Base-by-base conservation (phyloP, 768 basidiomycete genomes). In the Boletus rufocinnamomeus region DNA sequence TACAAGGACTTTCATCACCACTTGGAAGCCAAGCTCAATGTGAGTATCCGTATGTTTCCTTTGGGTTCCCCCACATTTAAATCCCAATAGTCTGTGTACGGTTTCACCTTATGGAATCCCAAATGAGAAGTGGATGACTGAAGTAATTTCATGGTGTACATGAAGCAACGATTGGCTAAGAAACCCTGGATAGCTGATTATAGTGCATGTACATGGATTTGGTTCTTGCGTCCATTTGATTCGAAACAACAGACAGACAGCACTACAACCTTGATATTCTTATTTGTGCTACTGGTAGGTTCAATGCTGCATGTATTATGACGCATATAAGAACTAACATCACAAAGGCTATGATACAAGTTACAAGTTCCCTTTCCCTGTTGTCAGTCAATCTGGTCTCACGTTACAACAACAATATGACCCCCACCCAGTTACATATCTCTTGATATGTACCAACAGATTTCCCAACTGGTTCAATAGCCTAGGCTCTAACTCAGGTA, bases 391-490 rank as follows among this genome's bases (percentile, higher is more conserved):
- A 13, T 71, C 76, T 23, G 84, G 85, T 3, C 63, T 78, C 11
- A 75, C 80, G 51, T 72, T 89, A 6, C 77, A 78, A 52, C 77
- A 82, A n/a, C 79, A 79, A 54, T 85, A 82, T 69, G 75, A 69
- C 2, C 83, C 85, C 4, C 76, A 83, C 62, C 84, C 86, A 2
- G 69, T 70, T 13, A 80, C 83, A 5, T 89, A 89, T 68, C 76
- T 89, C 7, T 76, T 81, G 8, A 66, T 87, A 34, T 79, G 81
- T 23, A 78, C 83, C n/a, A 82, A 86, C 48, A 84, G 82, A 9
- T 87, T 88, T 70, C 87, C 88, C n/a, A 88, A 87, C 70, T 83
- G 80, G 79, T 87, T 87, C 75, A 75, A 79, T 54, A 66, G 74
- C 21, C 64, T 82, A 11, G 86, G 86, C 0, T 85, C 87, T 2